Base-by-base conservation (phyloP, 225 moss, liverwort and hornwort genomes). In the Sphagnum tenellum region DNA sequence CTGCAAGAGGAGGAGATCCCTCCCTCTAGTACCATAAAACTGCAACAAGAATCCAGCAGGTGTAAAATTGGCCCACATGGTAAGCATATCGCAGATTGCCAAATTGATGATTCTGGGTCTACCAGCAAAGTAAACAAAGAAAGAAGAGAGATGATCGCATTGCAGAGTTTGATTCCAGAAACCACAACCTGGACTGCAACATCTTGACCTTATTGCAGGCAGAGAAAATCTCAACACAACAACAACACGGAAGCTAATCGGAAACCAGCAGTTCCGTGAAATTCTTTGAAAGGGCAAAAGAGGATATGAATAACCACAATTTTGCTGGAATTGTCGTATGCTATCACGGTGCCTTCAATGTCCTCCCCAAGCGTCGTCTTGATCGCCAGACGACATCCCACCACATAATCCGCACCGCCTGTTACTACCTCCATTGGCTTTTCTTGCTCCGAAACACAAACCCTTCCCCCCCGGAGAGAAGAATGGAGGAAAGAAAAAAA, bases 301-400 rank as follows among this genome's bases (percentile, higher is more conserved):
- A 89, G 95, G 95, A 96, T 96, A 96, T 96, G 95, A 79, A 96
- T 80, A 64, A 96, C 95, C 62, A 96, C 76, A 75, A 96, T 81
- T 83, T 85, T 90, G 66, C 71, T 76, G 66, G 73, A 80, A 70
- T 83, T 88, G 72, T 96, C 95, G 71, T 76, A 92, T 57, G 92
- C 76, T 68, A 96, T 77, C 71, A 96, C 95, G 71, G 86, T 84
- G 44, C 92, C 95, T 72, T 88, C 92, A 61, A 96, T 84, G 74
- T 87, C 85, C 76, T 96, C 95, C 53, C 95, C 95, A 62, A 96
- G 77, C 56, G 88, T 92, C 46, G 95, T 96, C 79, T 85, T 88
- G 82, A 96, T 92, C 76, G 81, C 84, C 77, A 96, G 78, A 60
- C 80, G 88, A 78, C 86, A 86, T 11, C 95, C 95, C 50, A 89